Evolutionary conservation across 495 filamentous ascomycete species (phyloP), one percentile per base, ranked within the genome.

Genomic region (Oidiodendron maius): DNA sequence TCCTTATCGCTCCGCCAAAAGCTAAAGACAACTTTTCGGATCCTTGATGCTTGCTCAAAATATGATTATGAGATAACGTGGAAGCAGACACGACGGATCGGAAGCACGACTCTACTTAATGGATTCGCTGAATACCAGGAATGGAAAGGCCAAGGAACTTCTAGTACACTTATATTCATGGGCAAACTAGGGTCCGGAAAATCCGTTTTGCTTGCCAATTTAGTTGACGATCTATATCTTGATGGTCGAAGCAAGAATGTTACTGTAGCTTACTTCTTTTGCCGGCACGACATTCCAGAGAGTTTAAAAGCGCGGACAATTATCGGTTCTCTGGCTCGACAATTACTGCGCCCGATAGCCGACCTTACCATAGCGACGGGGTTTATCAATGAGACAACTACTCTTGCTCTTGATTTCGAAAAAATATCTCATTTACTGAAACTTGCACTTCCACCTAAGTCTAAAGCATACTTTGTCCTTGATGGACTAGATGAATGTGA

Each of bases 181-280:
- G 70, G 66, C 30, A 74, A 66, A 40, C 55, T 71, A 18, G 69
- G 69, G 18, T 67, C 63, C 15, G 69, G 67, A 8, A 71, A 73
- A 52, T 68, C 68, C 17, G 65, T 69, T 36, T 46, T 70, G 21
- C 52, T 71, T 26, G 66, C 68, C 11, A 73, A 71, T 57, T 61
- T 73, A 26, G 58, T 71, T 23, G 61, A 71, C 49, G 66, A 73
- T 52, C 46, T 73, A 23, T 53, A 62, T 53, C 55, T 70, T 41
- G 13, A 60, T 36, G 45, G 58, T 12, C 15, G 40, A 46, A 56
- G 22, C 22, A 47, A 50, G 3, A 43, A 57, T 12, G 44, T 46
- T 30, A 23, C 50, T 18, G 56, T 70, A n/a, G 62, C 63, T 2
- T 72, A 68, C 49, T 74, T 71, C 60, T 74, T 74, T 61, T 70